These are phyloP conservation scores for Paramarasmius palmivorus DNA, from an alignment of 1,284 basidiomycete species.

Conservation along the genomic window DNA sequence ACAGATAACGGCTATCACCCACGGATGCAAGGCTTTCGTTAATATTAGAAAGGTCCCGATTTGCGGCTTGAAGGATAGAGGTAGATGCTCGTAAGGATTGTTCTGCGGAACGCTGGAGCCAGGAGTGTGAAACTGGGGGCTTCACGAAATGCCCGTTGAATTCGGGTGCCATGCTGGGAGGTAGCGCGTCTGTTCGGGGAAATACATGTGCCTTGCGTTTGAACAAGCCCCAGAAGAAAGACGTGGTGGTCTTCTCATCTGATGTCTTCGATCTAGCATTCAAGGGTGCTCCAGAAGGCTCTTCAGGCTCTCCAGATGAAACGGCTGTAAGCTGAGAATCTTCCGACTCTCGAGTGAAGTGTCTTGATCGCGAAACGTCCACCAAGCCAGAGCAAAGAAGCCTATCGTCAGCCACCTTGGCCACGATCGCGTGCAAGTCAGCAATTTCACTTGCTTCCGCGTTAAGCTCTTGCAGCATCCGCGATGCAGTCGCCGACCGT, in stretches of 20 bases:
- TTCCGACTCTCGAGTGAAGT: conserved; percentile 48
- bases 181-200: background rate
- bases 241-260: conserved; percentile 22
- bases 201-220: conserved; percentile 33
- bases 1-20: background rate
- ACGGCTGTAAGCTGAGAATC: conserved; percentile 57
- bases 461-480: conserved; percentile 48
- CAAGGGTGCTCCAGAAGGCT: conserved; percentile 17
- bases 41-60: conserved; percentile 48
- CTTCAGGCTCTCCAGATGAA: conserved; percentile 20
- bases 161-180: background rate
- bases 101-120: conserved; percentile 5
- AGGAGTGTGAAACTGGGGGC: background rate
- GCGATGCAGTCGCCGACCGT: conserved; percentile 49
- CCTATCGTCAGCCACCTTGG: conserved; percentile 43
- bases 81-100: conserved; percentile 41
- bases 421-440: conserved; percentile 39
- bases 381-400: conserved; percentile 33
- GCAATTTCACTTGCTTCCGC: conserved; percentile 39
- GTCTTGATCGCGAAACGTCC: conserved; percentile 28
- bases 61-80: conserved; percentile 47
- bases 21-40: conserved; percentile 10
- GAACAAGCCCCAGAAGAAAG: conserved; percentile 62
- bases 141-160: background rate
- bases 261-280: conserved; percentile 26